These are phyloP conservation scores for Plasmodium inui DNA, from an alignment of 169 alveolate genomes.

Conservation along the genomic window DNA sequence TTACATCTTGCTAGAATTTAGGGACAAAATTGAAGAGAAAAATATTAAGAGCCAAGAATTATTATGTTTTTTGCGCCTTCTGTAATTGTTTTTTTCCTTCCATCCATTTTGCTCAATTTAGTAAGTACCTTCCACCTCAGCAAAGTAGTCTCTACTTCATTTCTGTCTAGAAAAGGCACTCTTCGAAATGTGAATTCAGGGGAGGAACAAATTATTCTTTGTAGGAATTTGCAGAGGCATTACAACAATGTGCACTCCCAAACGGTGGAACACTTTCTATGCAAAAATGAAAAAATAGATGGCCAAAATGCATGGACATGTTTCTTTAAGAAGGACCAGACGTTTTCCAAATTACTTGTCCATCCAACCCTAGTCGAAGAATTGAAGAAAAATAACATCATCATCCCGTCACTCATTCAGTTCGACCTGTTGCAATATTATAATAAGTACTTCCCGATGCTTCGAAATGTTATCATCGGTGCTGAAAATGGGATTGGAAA, in stretches of 20 bases:
- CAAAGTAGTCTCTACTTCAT: not conserved
- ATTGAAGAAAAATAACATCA: slow-evolving; percentile 35
- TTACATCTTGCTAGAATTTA: slow-evolving; percentile 30
- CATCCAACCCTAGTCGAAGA: slow-evolving; percentile 39
- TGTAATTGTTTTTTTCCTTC: not conserved
- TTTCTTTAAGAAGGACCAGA: slow-evolving; percentile 40
- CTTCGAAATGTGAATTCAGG: slow-evolving; percentile 12
- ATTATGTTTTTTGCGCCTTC: slow-evolving; percentile 41
- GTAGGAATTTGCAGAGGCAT: not conserved
- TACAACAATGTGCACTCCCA: not conserved
- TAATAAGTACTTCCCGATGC: slow-evolving; percentile 15
- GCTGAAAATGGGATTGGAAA: slow-evolving; percentile 75
- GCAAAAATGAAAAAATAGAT: slow-evolving; percentile 15
- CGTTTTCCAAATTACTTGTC: slow-evolving; percentile 39
- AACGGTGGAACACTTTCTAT: slow-evolving; percentile 28
- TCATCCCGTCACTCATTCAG: slow-evolving; percentile 40
- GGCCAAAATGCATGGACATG: slow-evolving; percentile 8
- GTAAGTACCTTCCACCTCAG: slow-evolving; percentile 20
- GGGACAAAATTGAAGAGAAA: slow-evolving; percentile 25
- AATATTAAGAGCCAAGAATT: slow-evolving; percentile 36
- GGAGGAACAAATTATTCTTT: not conserved
- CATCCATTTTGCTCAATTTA: not conserved
- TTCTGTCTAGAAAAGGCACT: not conserved
- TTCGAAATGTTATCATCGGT: slow-evolving; percentile 44
- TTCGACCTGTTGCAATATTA: slow-evolving; percentile 55